phyloP scores from a whole-genome alignment of 106 monocot species.

The Vanilla planifolia region DNA sequence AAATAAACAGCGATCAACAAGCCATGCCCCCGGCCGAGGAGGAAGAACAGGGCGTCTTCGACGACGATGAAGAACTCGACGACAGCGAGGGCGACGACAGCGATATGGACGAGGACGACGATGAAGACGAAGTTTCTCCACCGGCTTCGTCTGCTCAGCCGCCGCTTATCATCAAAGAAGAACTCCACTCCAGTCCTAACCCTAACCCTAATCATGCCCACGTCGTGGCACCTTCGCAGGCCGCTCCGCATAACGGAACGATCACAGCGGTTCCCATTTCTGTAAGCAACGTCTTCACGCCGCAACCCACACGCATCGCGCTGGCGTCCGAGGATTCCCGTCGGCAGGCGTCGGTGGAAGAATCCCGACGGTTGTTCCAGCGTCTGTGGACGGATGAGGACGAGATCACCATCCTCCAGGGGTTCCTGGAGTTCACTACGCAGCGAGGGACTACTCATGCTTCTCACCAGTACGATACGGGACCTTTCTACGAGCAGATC shows the following conservation, averaged over 20 bases:
- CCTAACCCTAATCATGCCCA: conserved; percentile 15
- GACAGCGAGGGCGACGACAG: conserved; percentile 23
- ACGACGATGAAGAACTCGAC: conserved; percentile 32
- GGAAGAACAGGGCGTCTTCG: conserved; percentile 4
- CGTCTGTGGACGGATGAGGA: conserved; percentile 93
- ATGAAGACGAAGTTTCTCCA: conserved; percentile 2
- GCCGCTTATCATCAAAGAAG: neutral
- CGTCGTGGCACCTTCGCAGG: neutral
- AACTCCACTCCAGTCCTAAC: neutral
- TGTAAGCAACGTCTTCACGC: neutral
- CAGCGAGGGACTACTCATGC: conserved; percentile 72
- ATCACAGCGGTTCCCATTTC: neutral
- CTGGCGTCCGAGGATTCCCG: neutral
- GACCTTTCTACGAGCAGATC: conserved; percentile 98
- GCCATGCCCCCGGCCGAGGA: conserved; percentile 6
- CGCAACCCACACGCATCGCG: conserved; percentile 2
- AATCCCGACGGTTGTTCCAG: conserved; percentile 85
- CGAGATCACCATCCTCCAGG: conserved; percentile 74
- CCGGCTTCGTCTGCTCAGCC: conserved; percentile 5
- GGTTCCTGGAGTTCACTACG: conserved; percentile 81
- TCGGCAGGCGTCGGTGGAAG: conserved; percentile 15
- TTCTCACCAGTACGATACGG: conserved; percentile 92
- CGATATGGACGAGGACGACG: conserved; percentile 20
- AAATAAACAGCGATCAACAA: neutral
- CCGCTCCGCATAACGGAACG: conserved; percentile 20